Conservation (phyloP, 2,329 filamentous ascomycete genomes). For the Penicillium sp. region DNA sequence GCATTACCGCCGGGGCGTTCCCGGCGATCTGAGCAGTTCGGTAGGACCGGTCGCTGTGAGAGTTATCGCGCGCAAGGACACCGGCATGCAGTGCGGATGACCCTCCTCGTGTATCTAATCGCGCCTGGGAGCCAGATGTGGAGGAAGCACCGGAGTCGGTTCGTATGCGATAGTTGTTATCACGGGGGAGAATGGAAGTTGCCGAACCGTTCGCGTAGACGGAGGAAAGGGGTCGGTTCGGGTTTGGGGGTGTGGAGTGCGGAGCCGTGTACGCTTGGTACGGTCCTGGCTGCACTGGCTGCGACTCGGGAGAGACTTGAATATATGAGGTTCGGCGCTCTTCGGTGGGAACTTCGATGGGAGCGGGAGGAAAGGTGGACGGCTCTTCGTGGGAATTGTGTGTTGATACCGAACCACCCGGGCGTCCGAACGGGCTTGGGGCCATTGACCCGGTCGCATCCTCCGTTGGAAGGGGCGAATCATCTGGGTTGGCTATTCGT, state of each 20-base stretch:
- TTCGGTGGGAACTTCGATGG: constrained; percentile 30
- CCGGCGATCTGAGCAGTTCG: constrained; percentile 59
- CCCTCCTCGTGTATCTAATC: constrained; percentile 65
- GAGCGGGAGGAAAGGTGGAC: constrained; percentile 21
- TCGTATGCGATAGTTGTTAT: constrained; percentile 55
- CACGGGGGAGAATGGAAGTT: constrained; percentile 39
- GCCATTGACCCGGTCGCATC: constrained; percentile 31
- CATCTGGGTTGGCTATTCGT: constrained; percentile 94
- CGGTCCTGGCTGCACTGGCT: constrained; percentile 41
- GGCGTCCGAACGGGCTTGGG: constrained; percentile 20
- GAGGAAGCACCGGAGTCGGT: constrained; percentile 62
- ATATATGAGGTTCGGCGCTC: constrained; percentile 47
- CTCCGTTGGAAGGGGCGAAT: constrained; percentile 54
- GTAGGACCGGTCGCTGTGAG: constrained; percentile 69
- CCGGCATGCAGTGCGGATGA: constrained; percentile 60
- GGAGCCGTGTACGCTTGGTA: constrained; percentile 47
- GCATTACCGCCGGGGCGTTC: constrained; percentile 68
- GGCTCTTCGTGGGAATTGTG: constrained; percentile 22
- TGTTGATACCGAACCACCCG: constrained; percentile 27
- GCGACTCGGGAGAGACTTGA: constrained; percentile 45
- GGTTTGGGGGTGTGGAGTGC: constrained; percentile 38
- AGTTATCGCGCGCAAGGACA: constrained; percentile 67
- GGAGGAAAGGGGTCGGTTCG: constrained; percentile 49
- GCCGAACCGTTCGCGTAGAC: constrained; percentile 50
- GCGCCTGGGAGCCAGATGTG: constrained; percentile 55